Conservation (phyloP, 2,329 filamentous ascomycete species). For the Diplodia seriata region DNA sequence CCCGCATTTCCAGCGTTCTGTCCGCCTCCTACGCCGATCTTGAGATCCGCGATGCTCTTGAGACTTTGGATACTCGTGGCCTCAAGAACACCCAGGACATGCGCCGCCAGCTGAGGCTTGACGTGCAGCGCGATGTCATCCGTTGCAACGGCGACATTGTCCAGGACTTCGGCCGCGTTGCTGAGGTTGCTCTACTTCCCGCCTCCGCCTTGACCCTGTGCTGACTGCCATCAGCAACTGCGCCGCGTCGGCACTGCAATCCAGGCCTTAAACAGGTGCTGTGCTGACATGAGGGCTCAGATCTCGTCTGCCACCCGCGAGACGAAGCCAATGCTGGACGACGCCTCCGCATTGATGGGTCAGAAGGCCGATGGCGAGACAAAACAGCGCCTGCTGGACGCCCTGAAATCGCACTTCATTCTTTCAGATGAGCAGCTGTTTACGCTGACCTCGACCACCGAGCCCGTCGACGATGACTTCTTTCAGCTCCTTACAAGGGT, state of each 20-base stretch:
- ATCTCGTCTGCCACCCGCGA: conserved; percentile 77
- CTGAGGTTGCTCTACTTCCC: conserved; percentile 66
- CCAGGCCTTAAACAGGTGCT: conserved; percentile 77
- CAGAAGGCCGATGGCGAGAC: conserved; percentile 77
- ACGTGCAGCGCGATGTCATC: conserved; percentile 91
- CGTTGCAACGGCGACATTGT: conserved; percentile 90
- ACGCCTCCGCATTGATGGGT: conserved; percentile 74
- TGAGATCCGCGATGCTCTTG: conserved; percentile 85
- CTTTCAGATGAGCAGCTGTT: conserved; percentile 81
- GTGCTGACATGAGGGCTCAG: conserved; percentile 79
- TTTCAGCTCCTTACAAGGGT: conserved; percentile 78
- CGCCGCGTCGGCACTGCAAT: conserved; percentile 82
- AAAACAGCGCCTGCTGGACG: conserved; percentile 78
- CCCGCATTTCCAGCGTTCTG: conserved; percentile 82
- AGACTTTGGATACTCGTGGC: conserved; percentile 75
- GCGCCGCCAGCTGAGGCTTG: conserved; percentile 77
- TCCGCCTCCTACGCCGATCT: conserved; percentile 92
- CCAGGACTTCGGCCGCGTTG: conserved; percentile 84
- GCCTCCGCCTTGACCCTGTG: not conserved
- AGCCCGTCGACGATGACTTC: conserved; percentile 85
- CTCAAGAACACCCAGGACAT: conserved; percentile 78
- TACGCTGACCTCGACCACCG: conserved; percentile 76
- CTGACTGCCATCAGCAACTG: conserved; percentile 71
- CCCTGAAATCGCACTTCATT: conserved; percentile 83
- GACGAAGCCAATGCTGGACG: conserved; percentile 75